Evolutionary conservation across 352 stramenopile genomes (phyloP).

Genomic region (Blastocystis sp.): DNA sequence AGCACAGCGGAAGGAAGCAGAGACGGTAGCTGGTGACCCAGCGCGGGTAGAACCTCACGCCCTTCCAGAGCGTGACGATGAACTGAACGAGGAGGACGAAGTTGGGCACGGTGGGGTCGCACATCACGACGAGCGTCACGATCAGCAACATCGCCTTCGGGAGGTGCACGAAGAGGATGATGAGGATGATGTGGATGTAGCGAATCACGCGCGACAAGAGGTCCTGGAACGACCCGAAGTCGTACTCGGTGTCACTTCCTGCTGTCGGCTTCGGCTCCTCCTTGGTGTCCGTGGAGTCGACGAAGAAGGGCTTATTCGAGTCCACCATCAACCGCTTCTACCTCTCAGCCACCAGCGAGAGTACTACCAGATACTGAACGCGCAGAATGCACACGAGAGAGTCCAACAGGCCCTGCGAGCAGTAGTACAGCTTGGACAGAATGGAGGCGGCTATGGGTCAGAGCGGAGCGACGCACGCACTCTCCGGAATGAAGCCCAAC

Average conservation of each 20-base stretch:
- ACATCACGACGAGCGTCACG: slow-evolving; percentile 45
- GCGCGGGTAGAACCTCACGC: slow-evolving; percentile 32
- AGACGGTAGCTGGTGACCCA: slow-evolving; percentile 46
- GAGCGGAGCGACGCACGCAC: neutral
- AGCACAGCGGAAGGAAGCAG: slow-evolving; percentile 13
- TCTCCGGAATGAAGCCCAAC: slow-evolving; percentile 62
- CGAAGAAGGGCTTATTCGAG: neutral
- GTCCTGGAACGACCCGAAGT: slow-evolving; percentile 60
- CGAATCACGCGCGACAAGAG: slow-evolving; percentile 13
- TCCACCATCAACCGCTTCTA: neutral
- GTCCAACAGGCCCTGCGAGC: slow-evolving; percentile 40
- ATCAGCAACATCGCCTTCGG: slow-evolving; percentile 48
- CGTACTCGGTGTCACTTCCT: neutral
- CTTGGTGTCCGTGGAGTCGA: neutral
- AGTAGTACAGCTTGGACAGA: slow-evolving; percentile 13
- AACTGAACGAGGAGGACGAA: slow-evolving; percentile 23
- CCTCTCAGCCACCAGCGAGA: neutral
- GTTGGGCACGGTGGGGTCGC: slow-evolving; percentile 61
- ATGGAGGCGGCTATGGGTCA: slow-evolving; percentile 1
- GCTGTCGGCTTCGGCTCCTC: neutral
- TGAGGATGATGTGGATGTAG: slow-evolving; percentile 66
- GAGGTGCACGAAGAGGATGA: slow-evolving; percentile 66
- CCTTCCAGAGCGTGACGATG: slow-evolving; percentile 5
- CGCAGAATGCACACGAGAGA: slow-evolving; percentile 40
- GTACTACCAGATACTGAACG: neutral